phyloP scores from a whole-genome alignment of 2,329 filamentous ascomycete genomes.

The Xylaria sp. region DNA sequence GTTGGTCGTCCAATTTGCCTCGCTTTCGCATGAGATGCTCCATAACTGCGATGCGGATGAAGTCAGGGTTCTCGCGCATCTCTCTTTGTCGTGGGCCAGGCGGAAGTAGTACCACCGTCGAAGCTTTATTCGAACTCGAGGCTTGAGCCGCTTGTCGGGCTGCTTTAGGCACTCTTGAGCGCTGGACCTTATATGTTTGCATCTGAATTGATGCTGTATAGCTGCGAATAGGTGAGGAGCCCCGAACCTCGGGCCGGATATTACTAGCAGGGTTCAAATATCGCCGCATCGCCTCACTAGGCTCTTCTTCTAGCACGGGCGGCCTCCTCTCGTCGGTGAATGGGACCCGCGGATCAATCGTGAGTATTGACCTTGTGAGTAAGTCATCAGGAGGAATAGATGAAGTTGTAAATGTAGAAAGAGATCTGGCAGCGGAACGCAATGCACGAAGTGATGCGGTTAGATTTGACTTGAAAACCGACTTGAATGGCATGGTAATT shows the following conservation, averaged over 20 bases:
- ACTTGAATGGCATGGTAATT: slow-evolving; percentile 59
- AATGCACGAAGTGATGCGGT: slow-evolving; percentile 74
- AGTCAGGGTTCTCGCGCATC: slow-evolving; percentile 76
- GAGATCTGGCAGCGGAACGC: slow-evolving; percentile 71
- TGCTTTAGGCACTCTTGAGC: slow-evolving; percentile 53
- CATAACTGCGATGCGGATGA: slow-evolving; percentile 77
- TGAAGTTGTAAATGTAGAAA: slow-evolving; percentile 71
- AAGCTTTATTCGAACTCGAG: slow-evolving; percentile 46
- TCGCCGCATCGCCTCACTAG: slow-evolving; percentile 72
- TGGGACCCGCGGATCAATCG: slow-evolving; percentile 72
- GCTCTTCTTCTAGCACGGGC: slow-evolving; percentile 70
- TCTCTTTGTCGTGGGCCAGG: slow-evolving; percentile 70
- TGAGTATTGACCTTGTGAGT: slow-evolving; percentile 73
- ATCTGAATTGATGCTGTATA: slow-evolving; percentile 77
- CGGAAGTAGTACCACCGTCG: slow-evolving; percentile 52
- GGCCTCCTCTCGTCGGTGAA: slow-evolving; percentile 76
- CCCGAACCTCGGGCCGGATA: slow-evolving; percentile 57
- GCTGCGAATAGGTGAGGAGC: slow-evolving; percentile 50
- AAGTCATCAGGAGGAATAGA: slow-evolving; percentile 75
- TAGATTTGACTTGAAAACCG: slow-evolving; percentile 75
- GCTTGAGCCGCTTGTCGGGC: slow-evolving; percentile 44
- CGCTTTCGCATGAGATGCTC: slow-evolving; percentile 76
- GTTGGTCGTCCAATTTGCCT: slow-evolving; percentile 73
- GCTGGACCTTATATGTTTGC: slow-evolving; percentile 74
- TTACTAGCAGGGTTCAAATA: slow-evolving; percentile 73